phyloP scores from a whole-genome alignment of 2,329 filamentous ascomycete genomes.

The Exserohilum turcica region DNA sequence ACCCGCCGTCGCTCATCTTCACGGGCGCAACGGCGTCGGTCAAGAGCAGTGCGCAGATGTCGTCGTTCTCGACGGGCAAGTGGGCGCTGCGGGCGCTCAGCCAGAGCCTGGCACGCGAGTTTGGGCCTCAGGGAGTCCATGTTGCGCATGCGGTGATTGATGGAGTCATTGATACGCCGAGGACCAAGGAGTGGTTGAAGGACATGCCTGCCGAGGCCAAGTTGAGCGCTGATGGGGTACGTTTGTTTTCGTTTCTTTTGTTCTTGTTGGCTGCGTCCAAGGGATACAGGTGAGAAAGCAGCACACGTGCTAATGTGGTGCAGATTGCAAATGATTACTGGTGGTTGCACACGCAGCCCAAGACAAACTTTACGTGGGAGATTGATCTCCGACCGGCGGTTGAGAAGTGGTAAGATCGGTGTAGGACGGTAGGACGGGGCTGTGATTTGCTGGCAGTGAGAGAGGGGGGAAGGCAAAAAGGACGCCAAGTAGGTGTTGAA shows the following conservation, averaged over 20 bases:
- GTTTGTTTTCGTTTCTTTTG: slow-evolving; percentile 45
- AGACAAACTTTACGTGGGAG: slow-evolving; percentile 80
- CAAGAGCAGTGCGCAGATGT: slow-evolving; percentile 71
- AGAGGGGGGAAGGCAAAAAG: background rate
- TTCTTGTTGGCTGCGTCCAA: background rate
- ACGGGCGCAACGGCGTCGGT: slow-evolving; percentile 85
- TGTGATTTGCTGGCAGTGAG: too few species aligned
- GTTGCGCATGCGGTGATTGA: slow-evolving; percentile 83
- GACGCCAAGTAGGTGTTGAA: too few species aligned
- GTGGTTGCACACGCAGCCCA: slow-evolving; percentile 79
- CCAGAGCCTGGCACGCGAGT: slow-evolving; percentile 80
- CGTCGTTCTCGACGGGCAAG: slow-evolving; percentile 77
- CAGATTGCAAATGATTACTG: slow-evolving; percentile 88
- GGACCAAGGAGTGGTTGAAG: slow-evolving; percentile 66
- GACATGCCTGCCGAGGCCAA: slow-evolving; percentile 66
- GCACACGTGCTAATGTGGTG: slow-evolving; percentile 1
- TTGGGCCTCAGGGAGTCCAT: slow-evolving; percentile 82
- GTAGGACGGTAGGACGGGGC: too few species aligned
- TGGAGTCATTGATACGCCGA: slow-evolving; percentile 80
- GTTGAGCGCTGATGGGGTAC: slow-evolving; percentile 74
- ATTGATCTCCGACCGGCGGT: slow-evolving; percentile 79
- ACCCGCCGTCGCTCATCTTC: slow-evolving; percentile 81
- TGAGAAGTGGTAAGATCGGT: slow-evolving; percentile 76
- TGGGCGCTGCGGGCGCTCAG: slow-evolving; percentile 76
- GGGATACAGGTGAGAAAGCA: background rate